Evolutionary conservation across 441 rosid genomes (phyloP).

Genomic region (Croton laevigatus): DNA sequence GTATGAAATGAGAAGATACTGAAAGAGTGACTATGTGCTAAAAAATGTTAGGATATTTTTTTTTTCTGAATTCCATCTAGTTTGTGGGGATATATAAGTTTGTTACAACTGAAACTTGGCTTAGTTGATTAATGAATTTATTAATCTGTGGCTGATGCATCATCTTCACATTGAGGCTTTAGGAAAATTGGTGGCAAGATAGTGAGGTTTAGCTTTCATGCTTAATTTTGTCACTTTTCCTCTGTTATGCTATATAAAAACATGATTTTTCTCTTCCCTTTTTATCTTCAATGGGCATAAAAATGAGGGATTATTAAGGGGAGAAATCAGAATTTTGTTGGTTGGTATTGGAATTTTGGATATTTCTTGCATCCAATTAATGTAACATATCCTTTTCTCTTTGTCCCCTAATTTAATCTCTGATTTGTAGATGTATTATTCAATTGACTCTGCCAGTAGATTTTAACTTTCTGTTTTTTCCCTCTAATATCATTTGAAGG

Average conservation of each 20-base stretch:
- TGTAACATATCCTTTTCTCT: neutral
- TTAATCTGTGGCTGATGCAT: neutral
- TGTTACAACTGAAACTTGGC: neutral
- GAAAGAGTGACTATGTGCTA: neutral
- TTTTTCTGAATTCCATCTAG: neutral
- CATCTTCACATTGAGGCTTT: neutral
- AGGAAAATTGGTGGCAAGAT: neutral
- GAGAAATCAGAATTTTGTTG: neutral
- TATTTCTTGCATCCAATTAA: neutral
- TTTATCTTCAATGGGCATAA: neutral
- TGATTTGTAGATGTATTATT: neutral
- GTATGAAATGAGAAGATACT: constrained; percentile 3
- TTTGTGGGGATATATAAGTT: constrained; percentile 1
- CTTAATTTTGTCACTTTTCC: neutral
- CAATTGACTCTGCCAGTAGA: constrained; percentile 11
- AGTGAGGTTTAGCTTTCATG: constrained; percentile 1
- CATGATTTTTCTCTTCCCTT: neutral
- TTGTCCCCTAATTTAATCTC: constrained; percentile 3
- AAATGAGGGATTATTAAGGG: neutral
- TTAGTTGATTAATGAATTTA: constrained; percentile 2
- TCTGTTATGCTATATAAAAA: constrained; percentile 1
- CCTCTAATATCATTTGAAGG: constrained; percentile 42
- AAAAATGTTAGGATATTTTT: neutral
- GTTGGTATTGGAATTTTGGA: neutral
- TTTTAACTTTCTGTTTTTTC: constrained; percentile 15